phyloP scores from a whole-genome alignment of 2,329 filamentous ascomycete species.

The Aureobasidium leucospermi region DNA sequence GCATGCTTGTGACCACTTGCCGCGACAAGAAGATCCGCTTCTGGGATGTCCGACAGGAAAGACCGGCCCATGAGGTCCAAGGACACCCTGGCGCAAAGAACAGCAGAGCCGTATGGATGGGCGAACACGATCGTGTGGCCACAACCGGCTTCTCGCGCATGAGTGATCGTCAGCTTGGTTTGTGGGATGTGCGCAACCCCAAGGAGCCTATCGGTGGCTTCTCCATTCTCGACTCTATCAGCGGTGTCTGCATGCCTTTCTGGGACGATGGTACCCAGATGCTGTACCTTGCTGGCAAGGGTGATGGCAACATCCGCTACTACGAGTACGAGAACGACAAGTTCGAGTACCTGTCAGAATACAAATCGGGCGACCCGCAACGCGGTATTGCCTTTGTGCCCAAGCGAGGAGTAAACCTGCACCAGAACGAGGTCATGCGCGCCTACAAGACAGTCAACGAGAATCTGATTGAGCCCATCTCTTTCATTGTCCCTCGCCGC shows the following conservation, averaged over 20 bases:
- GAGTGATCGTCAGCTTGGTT: slow-evolving; percentile 91
- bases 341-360: slow-evolving; percentile 93
- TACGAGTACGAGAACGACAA: slow-evolving; percentile 98
- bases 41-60: slow-evolving; percentile 95
- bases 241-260: slow-evolving; percentile 98
- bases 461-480: slow-evolving; percentile 87
- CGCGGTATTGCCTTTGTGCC: slow-evolving; percentile 90
- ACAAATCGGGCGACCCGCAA: slow-evolving; percentile 94
- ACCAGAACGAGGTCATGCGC: slow-evolving; percentile 93
- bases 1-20: slow-evolving; percentile 82
- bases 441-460: slow-evolving; percentile 98
- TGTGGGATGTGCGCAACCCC: slow-evolving; percentile 85
- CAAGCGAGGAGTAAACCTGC: slow-evolving; percentile 87
- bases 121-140: slow-evolving; percentile 89
- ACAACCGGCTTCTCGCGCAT: slow-evolving; percentile 97
- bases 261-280: slow-evolving; percentile 97
- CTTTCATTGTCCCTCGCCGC: slow-evolving; percentile 90
- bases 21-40: slow-evolving; percentile 97
- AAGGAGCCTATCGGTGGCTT: slow-evolving; percentile 83
- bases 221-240: slow-evolving; percentile 85
- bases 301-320: slow-evolving; percentile 98
- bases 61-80: slow-evolving; percentile 70
- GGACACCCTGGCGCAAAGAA: slow-evolving; percentile 95
- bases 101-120: slow-evolving; percentile 93
- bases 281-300: slow-evolving; percentile 93